Base-by-base conservation (phyloP, 345 rosid genomes). In the Ceriops zippeliana region DNA sequence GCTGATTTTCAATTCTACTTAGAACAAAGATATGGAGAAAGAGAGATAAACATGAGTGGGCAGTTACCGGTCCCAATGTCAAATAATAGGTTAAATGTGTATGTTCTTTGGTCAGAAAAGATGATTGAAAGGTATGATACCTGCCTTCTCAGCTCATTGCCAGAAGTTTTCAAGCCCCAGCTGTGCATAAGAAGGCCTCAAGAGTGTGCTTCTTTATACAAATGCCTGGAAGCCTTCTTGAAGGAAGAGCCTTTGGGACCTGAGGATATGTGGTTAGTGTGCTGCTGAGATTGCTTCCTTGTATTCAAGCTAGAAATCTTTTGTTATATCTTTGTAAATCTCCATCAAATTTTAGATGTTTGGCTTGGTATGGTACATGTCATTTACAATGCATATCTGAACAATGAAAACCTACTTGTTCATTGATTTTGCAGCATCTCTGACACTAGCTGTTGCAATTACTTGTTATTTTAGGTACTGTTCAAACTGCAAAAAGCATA, bases 1-100 rank as follows among this genome's bases (percentile, higher is more conserved):
- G 5, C 71, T 54, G 83, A 70, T 58, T 87, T 87, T 69, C 79
- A 53, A 22, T 81, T 87, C 67, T 81, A 34, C 69, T 20, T 65
- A 17, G 19, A 26, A 20, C 32, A 73, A 66, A 28, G 31, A 32
- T 16, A 19, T 22, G 42, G 30, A 35, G 22, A 52, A 17, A 15
- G 9, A 7, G 80, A 62, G 64, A 70, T 76, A 54, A 27, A 35
- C 64, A 76, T 76, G 79, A 61, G 61, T 52, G 46, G 60, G 9
- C 71, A 53, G 1, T n/a, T 70, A 15, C n/a, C 31, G 4, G 0
- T 32, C 47, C 42, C 64, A 73, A 73, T 34, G 10, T 66, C 38
- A 27, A 31, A n/a, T 1, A 22, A 31, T 32, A 22, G 19, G 30
- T 65, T 53, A 2, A 4, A 58, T 22, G 76, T 76, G 34, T 3